Evolutionary conservation across 805 yeast species (phyloP).

Genomic region (Dipodascus albidus): DNA sequence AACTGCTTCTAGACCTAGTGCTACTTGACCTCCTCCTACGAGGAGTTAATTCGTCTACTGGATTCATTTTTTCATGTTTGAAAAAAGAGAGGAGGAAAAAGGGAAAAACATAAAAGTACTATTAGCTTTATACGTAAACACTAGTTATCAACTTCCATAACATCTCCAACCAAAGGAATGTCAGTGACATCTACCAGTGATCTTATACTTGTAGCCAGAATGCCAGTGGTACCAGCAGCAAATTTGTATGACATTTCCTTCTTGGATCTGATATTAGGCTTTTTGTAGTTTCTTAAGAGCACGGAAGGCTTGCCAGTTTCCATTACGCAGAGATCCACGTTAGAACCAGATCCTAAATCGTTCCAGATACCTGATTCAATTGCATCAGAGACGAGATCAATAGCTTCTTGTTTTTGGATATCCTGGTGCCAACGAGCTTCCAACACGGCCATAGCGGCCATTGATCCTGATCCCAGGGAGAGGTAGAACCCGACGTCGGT

Average conservation of each 20-base stretch:
- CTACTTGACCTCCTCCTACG: not conserved
- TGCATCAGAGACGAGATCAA: slow-evolving; percentile 80
- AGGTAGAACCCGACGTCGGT: slow-evolving; percentile 92
- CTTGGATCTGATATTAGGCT: slow-evolving; percentile 78
- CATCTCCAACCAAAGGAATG: slow-evolving; percentile 26
- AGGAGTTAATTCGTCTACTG: not conserved
- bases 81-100: not conserved
- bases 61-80: not conserved
- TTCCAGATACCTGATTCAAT: slow-evolving; percentile 98
- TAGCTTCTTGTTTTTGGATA: slow-evolving; percentile 80
- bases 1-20: not conserved
- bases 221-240: slow-evolving; percentile 88
- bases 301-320: slow-evolving; percentile 71
- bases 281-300: slow-evolving; percentile 73
- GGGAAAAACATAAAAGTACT: not conserved
- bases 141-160: slow-evolving; percentile 38
- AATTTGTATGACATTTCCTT: slow-evolving; percentile 80
- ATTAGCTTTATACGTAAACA: too few species aligned
- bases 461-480: slow-evolving; percentile 90
- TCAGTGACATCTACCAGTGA: slow-evolving; percentile 60
- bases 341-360: slow-evolving; percentile 97
- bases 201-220: slow-evolving; percentile 56
- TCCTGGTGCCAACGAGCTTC: slow-evolving; percentile 80
- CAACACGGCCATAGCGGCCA: slow-evolving; percentile 97
- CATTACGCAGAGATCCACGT: slow-evolving; percentile 95